These are phyloP conservation scores for Carex arenaria DNA, from an alignment of 202 grass and related monocot species.

Conservation along the genomic window DNA sequence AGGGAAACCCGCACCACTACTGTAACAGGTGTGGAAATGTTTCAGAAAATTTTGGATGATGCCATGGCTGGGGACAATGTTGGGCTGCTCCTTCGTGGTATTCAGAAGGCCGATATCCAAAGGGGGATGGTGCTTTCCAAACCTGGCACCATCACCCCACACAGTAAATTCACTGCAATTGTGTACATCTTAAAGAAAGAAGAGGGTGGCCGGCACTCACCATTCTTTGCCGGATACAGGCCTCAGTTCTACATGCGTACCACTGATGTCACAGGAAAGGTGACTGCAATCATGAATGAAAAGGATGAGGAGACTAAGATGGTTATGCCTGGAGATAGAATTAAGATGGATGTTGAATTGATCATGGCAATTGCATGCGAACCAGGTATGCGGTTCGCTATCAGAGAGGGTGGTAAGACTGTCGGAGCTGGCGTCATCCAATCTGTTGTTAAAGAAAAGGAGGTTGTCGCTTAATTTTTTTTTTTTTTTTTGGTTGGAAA, in stretches of 20 bases:
- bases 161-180: conserved; percentile 75
- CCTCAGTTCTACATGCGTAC: conserved; percentile 97
- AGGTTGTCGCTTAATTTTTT: conserved; percentile 2
- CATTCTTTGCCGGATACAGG: conserved; percentile 78
- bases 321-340: conserved; percentile 90
- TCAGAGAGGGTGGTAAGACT: conserved; percentile 92
- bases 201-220: conserved; percentile 88
- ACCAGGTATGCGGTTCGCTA: conserved; percentile 80
- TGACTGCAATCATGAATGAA: conserved; percentile 83
- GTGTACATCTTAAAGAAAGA: conserved; percentile 96
- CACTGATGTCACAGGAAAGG: conserved; percentile 75
- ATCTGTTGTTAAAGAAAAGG: conserved; percentile 47
- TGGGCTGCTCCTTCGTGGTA: conserved; percentile 66
- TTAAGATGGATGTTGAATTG: conserved; percentile 89
- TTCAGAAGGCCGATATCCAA: conserved; percentile 77
- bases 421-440: conserved; percentile 86
- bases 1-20: conserved; percentile 64
- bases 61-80: conserved; percentile 96
- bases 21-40: conserved; percentile 95
- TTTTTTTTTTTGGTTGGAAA: conserved; percentile 8
- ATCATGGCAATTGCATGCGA: conserved; percentile 76
- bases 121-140: conserved; percentile 86
- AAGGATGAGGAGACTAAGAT: conserved; percentile 98
- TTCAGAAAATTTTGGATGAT: conserved; percentile 89
- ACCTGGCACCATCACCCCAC: conserved; percentile 67